Base-by-base conservation (phyloP, 2,329 filamentous ascomycete genomes). In the Botrytis galanthina region DNA sequence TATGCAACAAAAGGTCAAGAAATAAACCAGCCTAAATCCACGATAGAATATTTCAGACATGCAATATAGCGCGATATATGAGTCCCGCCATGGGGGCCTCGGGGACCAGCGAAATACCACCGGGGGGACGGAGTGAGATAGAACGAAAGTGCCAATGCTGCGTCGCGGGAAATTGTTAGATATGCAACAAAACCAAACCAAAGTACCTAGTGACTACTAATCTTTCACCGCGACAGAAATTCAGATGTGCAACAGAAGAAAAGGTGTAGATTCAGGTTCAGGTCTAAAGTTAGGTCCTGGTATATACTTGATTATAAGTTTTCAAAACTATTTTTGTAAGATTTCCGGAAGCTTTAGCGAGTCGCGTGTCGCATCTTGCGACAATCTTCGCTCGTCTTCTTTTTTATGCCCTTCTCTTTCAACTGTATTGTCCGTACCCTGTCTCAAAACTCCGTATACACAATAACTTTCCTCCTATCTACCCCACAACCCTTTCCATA, bases 401-500 rank as follows among this genome's bases (percentile, higher is more conserved):
- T 22, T 18, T 63, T 8, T 12, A 63, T n/a, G 1, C 18, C 18
- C 26, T 3, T 62, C 14, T 42, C 6, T 42, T 29, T 29, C 37
- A 63, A 8, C 26, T 18, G 8, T 20, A 20, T n/a, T 8, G 16
- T 29, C 37, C 26, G 2, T 22, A 35, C 22, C 18, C 62, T 29
- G 1, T 8, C 18, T 44, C 9, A 10, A 64, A 44, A 22, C 39
- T 64, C n/a, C 2, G 18, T 29, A 32, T n/a, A 35, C 63, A 37
- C 12, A 51, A 26, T 6, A 22, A n/a, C 8, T 14, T 22, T 16
- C 2, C 46, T 12, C 8, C 18, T n/a, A 22, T 7, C 35, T 44
- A 61, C 32, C 20, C 10, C 78, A 79, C 73, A 63, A 74, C 72
- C 72, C 76, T 79, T 73, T 73, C 76, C 77, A 80, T 77, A 67